Evolutionary conservation across 805 yeast species (phyloP).

Genomic region (Candida oleophila): DNA sequence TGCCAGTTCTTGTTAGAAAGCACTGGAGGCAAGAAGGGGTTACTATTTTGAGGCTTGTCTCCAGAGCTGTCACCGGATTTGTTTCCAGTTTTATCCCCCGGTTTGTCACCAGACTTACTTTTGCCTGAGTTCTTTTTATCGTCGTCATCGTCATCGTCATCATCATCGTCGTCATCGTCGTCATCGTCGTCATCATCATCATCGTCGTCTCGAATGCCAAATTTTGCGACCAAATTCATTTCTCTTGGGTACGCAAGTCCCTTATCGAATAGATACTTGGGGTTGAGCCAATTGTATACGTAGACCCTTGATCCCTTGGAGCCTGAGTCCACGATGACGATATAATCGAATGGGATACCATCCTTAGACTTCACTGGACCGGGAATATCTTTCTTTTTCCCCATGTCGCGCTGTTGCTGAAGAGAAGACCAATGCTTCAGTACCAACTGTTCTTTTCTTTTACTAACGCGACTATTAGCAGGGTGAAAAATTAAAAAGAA

Average conservation of each 20-base stretch:
- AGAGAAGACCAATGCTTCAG: not conserved
- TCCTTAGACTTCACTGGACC: conserved; percentile 39
- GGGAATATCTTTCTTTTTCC: conserved; percentile 10
- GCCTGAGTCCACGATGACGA: conserved; percentile 63
- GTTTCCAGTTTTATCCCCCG: conserved; percentile 6
- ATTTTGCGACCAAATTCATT: conserved; percentile 12
- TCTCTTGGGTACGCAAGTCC: conserved; percentile 14
- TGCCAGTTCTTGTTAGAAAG: conserved; percentile 45
- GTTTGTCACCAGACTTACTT: not conserved
- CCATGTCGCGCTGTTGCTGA: not conserved
- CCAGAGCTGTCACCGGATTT: conserved; percentile 10
- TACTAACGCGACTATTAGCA: too few relatives aligned
- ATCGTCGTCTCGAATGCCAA: conserved; percentile 8
- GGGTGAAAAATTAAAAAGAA: too few relatives aligned
- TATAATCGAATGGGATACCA: conserved; percentile 57
- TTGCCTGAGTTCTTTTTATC: conserved; percentile 11
- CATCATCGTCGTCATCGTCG: conserved; percentile 7
- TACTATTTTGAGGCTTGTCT: not conserved
- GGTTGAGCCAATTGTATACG: conserved; percentile 55
- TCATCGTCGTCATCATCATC: conserved; percentile 2
- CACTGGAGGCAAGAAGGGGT: conserved; percentile 27
- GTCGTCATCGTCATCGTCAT: conserved; percentile 14
- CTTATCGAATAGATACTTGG: conserved; percentile 26
- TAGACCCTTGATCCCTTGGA: conserved; percentile 64
- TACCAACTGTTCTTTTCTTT: too few relatives aligned